Evolutionary conservation across 331 rosid species (phyloP).

Genomic region (Dryas integrifolia): DNA sequence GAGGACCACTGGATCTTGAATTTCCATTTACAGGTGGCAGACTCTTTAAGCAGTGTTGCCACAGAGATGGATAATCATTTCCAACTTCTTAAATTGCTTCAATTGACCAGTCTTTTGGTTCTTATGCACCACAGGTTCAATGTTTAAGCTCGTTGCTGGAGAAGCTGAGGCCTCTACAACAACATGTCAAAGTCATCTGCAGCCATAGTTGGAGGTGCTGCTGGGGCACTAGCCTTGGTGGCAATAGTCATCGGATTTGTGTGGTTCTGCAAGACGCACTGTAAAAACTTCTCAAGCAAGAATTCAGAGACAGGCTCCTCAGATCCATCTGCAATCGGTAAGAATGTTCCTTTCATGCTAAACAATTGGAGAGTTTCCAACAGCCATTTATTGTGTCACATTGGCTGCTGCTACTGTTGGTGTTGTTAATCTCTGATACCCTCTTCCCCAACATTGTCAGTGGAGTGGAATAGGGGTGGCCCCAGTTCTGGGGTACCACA

Average conservation of each 20-base stretch:
- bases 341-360: not conserved
- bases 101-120: constrained; percentile 18
- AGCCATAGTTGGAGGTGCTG: constrained; percentile 34
- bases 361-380: not conserved
- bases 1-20: constrained; percentile 18
- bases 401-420: not conserved
- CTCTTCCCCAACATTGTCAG: constrained; percentile 17
- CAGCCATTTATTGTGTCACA: not conserved
- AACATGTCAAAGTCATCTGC: constrained; percentile 39
- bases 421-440: not conserved
- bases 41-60: not conserved
- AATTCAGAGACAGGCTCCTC: constrained; percentile 51
- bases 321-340: constrained; percentile 47
- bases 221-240: constrained; percentile 33
- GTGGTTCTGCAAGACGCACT: constrained; percentile 38
- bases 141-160: constrained; percentile 23
- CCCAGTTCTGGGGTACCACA: constrained; percentile 15
- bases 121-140: constrained; percentile 25
- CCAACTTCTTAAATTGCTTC: not conserved
- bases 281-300: constrained; percentile 26
- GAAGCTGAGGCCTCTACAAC: constrained; percentile 14
- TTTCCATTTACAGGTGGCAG: not conserved
- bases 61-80: not conserved
- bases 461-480: constrained; percentile 40
- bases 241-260: constrained; percentile 27